Conservation (phyloP, 169 alveolate genomes). For the Plasmodium falciparum region DNA sequence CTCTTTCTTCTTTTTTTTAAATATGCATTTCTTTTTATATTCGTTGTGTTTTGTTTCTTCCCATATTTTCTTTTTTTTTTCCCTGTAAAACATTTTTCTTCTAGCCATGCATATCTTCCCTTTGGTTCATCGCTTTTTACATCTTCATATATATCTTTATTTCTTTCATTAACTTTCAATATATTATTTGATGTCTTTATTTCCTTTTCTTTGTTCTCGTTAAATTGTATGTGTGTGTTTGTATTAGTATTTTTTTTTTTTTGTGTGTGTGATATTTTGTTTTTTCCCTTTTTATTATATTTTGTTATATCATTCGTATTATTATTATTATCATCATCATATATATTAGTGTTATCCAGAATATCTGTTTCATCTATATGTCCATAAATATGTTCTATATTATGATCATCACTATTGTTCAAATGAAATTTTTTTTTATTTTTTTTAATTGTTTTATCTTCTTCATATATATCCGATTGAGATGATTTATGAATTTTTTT, state of each 20-base stretch:
- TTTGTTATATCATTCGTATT: background rate
- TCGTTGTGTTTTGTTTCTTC: background rate
- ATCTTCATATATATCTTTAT: background rate
- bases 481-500: too few species aligned
- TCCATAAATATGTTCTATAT: too few species aligned
- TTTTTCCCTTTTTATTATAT: too few species aligned
- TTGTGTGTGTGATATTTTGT: too few species aligned
- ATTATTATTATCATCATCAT: background rate
- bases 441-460: too few species aligned
- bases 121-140: background rate
- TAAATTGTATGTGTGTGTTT: background rate
- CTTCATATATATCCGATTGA: too few species aligned
- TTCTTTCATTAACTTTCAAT: background rate
- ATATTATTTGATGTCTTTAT: background rate
- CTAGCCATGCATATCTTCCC: background rate
- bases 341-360: too few species aligned
- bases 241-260: too few species aligned
- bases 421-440: too few species aligned
- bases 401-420: too few species aligned
- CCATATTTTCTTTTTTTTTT: conserved; percentile 5
- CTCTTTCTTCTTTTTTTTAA: conserved; percentile 10
- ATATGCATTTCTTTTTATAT: conserved; percentile 1
- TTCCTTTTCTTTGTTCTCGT: background rate
- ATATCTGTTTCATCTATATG: too few species aligned
- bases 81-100: background rate